A percentile compares a stretch with the other conserved stretches of the same genome.
phyloP scores from a whole-genome alignment of 352 stramenopile genomes.

The Pythium oligandrum region DNA sequence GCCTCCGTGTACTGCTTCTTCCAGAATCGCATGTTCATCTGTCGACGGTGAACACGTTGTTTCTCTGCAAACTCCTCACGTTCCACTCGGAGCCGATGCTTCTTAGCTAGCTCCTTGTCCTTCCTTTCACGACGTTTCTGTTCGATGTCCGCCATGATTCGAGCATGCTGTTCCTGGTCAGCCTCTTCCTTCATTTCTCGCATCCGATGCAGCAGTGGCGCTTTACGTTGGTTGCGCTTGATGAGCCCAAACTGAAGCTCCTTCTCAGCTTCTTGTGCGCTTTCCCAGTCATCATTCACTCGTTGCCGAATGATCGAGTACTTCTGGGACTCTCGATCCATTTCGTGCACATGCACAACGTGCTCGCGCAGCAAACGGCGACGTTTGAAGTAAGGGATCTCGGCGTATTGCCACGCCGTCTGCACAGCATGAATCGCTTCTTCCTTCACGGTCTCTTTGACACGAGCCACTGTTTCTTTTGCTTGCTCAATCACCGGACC shows the following conservation, averaged over 20 bases:
- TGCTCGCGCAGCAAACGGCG: slow-evolving; percentile 58
- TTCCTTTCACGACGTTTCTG: slow-evolving; percentile 27
- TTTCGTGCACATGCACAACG: slow-evolving; percentile 47
- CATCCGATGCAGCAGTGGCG: slow-evolving; percentile 41
- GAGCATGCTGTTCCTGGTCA: slow-evolving; percentile 26
- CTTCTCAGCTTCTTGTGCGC: slow-evolving; percentile 25
- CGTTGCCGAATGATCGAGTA: slow-evolving; percentile 42
- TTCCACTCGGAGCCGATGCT: slow-evolving; percentile 20
- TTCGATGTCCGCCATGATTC: slow-evolving; percentile 39
- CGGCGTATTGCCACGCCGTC: slow-evolving; percentile 44
- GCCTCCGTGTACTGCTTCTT: slow-evolving; percentile 54
- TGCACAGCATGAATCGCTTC: slow-evolving; percentile 22
- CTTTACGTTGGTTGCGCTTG: slow-evolving; percentile 53
- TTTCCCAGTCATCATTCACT: slow-evolving; percentile 35
- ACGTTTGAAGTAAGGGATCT: slow-evolving; percentile 48
- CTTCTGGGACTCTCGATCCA: slow-evolving; percentile 57
- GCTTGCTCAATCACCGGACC: slow-evolving; percentile 36
- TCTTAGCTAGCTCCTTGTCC: slow-evolving; percentile 33
- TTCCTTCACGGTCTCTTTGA: slow-evolving; percentile 31
- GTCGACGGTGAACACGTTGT: slow-evolving; percentile 27
- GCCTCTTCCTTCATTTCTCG: slow-evolving; percentile 51
- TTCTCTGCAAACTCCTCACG: slow-evolving; percentile 18
- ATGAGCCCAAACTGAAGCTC: slow-evolving; percentile 50
- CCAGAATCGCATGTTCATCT: slow-evolving; percentile 70
- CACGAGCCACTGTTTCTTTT: slow-evolving; percentile 30